Evolutionary conservation across 2,329 filamentous ascomycete genomes (phyloP), one percentile per base, ranked within the genome.

Genomic region (Penicillium sp.): DNA sequence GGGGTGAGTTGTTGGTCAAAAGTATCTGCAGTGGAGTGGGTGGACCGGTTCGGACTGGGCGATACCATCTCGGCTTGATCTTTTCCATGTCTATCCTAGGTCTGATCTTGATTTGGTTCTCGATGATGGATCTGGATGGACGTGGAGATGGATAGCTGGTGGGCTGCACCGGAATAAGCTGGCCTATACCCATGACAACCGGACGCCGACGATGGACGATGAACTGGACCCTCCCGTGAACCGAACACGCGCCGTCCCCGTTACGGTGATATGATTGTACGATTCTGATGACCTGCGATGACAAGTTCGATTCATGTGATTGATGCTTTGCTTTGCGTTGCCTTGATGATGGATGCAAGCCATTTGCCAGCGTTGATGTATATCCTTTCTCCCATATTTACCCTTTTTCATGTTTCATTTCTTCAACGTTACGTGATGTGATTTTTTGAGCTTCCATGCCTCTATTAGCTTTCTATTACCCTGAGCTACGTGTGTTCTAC

Each of bases 281-380:
- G 70, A 72, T 69, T 71, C 67, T 70, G 69, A 72, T 70, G 70
- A 72, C 69, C 68, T 69, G 62, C 64, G 65, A 71, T 66, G 65
- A 70, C 65, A 64, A 67, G 61, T 62, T 58, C 55, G 59, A 64
- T 64, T 60, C 49, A 18, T 52, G 50, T 52, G 50, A 52, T 52
- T 66, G 56, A 54, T 54, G 51, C 55, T 59, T 61, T 59, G 53
- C 52, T 55, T 60, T 57, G 50, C 55, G 53, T 55, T 61, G 51
- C 61, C 54, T 57, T 54, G 39, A 44, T 16, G 49, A 51, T 51
- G 49, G 49, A 39, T 54, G 19, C 41, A 46, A 54, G 39, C 44
- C 31, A 50, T 58, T 58, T 63, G 55, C 54, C 60, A 62, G 60
- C 60, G 60, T 61, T 56, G 39, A 39, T 63, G 59, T 63, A 61